phyloP scores from a whole-genome alignment of 352 stramenopile species.

The Phytophthora pinifolia region DNA sequence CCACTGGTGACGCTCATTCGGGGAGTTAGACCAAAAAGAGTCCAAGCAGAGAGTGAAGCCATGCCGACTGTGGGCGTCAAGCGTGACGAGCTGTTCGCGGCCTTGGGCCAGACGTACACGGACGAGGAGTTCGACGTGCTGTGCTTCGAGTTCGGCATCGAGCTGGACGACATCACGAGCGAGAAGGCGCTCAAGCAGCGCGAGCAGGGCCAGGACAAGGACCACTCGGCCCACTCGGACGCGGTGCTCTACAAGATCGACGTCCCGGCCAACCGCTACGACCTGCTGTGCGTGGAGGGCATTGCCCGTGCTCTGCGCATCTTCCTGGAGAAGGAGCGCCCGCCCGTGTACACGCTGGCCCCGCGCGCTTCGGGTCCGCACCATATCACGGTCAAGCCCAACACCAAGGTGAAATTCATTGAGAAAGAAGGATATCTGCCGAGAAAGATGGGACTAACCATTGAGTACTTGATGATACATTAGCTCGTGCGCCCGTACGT shows the following conservation, averaged over 20 bases:
- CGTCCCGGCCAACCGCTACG: slow-evolving; percentile 99
- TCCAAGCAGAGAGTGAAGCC: slow-evolving; percentile 16
- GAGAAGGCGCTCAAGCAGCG: slow-evolving; percentile 87
- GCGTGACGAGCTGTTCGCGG: slow-evolving; percentile 96
- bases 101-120: slow-evolving; percentile 97
- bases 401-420: slow-evolving; percentile 61
- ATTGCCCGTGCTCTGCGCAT: slow-evolving; percentile 96
- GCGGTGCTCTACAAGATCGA: slow-evolving; percentile 99
- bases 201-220: slow-evolving; percentile 73
- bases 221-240: slow-evolving; percentile 65
- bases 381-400: slow-evolving; percentile 86
- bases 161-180: slow-evolving; percentile 94
- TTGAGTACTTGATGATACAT: slow-evolving; percentile 10
- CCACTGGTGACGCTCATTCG: slow-evolving; percentile 29
- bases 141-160: slow-evolving; percentile 99
- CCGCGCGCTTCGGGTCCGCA: slow-evolving; percentile 60
- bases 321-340: slow-evolving; percentile 96
- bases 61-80: slow-evolving; percentile 99
- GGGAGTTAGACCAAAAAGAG: slow-evolving; percentile 13
- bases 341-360: slow-evolving; percentile 85
- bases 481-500: slow-evolving; percentile 95
- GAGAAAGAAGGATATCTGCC: not conserved
- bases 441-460: not conserved
- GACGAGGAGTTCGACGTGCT: slow-evolving; percentile 99
- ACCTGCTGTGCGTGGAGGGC: slow-evolving; percentile 99